Evolutionary conservation across 2,329 filamentous ascomycete species (phyloP), one percentile per base, ranked within the genome.

Genomic region (Aspergillus sp.): DNA sequence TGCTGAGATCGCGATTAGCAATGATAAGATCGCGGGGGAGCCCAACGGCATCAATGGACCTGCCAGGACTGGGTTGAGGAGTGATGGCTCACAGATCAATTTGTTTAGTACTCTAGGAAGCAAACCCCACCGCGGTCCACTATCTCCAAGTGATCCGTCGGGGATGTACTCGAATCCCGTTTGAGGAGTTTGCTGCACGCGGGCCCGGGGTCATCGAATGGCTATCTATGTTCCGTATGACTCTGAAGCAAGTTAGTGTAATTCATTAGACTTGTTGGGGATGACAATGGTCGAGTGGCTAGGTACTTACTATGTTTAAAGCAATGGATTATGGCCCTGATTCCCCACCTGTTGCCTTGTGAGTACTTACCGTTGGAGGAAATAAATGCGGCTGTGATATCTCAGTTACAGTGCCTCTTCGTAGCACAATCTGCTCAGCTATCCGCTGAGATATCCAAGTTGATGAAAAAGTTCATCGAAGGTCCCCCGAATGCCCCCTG

Each of bases 41-140:
- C 31, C 45, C 25, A 34, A 45, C 31, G 54, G 50, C 54, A 34
- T 38, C 22, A 49, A 25, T 28, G 41, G 17, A 51, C 19, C 54
- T 38, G 45, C 34, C 15, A 57, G 54, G 28, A 31, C 22, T 54
- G 28, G 47, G 54, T 53, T 30, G 19, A 52, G 57, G 61, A 46
- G 58, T 55, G 59, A 23, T 47, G 30, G 51, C 55, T 62, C 59
- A 62, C 56, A 62, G 52, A 34, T 56, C 47, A 64, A 57, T 25
- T 8, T 47, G 7, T 53, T 4, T 28, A 28, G 25, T 28, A 4
- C 25, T 30, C 47, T 28, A 23, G 38, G 41, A 15, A 34, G 22
- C 7, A 28, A 57, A 48, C 48, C 48, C 52, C 53, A 34, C 25
- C 52, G 17, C 48, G 28, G 57, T 30, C 43, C 23, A 43, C 28